Base-by-base conservation (phyloP, 768 basidiomycete genomes). In the Boletus tylopilopsis region DNA sequence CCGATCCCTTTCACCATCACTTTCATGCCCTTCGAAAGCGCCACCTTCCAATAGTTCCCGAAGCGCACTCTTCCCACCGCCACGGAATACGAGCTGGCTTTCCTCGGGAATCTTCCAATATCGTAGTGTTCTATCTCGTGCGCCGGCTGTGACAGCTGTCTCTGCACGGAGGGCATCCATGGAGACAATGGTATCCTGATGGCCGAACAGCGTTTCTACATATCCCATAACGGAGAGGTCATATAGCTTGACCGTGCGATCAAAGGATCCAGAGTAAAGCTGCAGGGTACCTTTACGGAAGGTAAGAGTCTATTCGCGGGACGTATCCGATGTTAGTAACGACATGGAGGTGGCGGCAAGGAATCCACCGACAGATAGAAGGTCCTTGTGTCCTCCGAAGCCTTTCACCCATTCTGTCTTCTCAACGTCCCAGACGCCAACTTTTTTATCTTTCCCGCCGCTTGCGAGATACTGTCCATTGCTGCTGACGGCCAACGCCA, bases 21-120 rank as follows among this genome's bases (percentile, higher is more conserved):
- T 78, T 42, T 78, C 77, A 25, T 63, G 55, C 34, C 80, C 82
- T n/a, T 77, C 82, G 23, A 77, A 72, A 27, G 85, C 72, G 12
- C 82, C 83, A 1, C 90, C 89, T 55, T 95, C 94, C 23, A 94
- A 63, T 8, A 90, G 80, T 63, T 92, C 88, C 46, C 87, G 73
- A 56, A 90, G 75, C 30, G 79, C 79, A 69, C 87, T 94, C 57
- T 81, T 78, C 5, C 88, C 93, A n/a, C 96, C 96, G 22, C 95
- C 96, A 32, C 96, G 81, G 63, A 98, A 97, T 7, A 99, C 94
- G 22, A 99, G 76, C 63, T 98, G 95, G 12, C 80, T 90, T 68
- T 97, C 94, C 45, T 99, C 95, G 32, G 84, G 82, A 44, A 98
- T 87, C 71, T 97, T 97, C 95, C 95, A 99, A 70, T 82, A 98